Evolutionary conservation across 129 eudicot genomes (phyloP).

Genomic region (Artemisia tridentata): DNA sequence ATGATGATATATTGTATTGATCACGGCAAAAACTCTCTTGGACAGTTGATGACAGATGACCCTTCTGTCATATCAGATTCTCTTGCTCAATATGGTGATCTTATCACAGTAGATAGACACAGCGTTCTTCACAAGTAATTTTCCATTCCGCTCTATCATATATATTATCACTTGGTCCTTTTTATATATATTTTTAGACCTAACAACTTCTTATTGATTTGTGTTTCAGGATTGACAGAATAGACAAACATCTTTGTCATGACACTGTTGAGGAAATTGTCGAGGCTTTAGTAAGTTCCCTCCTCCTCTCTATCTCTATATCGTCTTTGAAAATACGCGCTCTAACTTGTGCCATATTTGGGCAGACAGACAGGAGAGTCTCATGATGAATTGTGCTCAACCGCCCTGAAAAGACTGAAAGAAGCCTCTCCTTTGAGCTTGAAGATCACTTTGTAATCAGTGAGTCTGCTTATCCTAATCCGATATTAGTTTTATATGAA

Average conservation of each 20-base stretch:
- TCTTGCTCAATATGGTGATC: conserved; percentile 83
- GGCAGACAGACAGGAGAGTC: conserved; percentile 40
- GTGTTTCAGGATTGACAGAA: conserved; percentile 65
- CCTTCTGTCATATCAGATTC: conserved; percentile 71
- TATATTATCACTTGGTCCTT: not conserved
- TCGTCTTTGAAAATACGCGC: not conserved
- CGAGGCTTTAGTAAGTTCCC: conserved; percentile 69
- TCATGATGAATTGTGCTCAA: conserved; percentile 44
- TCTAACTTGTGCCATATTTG: conserved; percentile 8
- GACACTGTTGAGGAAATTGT: conserved; percentile 89
- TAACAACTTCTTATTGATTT: not conserved
- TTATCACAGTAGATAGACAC: conserved; percentile 53
- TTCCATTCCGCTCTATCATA: not conserved
- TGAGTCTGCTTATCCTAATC: conserved; percentile 22
- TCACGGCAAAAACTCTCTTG: conserved; percentile 65
- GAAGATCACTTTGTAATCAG: conserved; percentile 80
- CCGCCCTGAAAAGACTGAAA: conserved; percentile 55
- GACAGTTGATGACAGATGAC: conserved; percentile 77
- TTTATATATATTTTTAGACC: not conserved
- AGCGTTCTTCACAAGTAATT: conserved; percentile 73
- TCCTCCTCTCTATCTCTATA: conserved; percentile 3
- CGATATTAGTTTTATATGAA: too few species aligned
- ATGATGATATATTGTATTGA: conserved; percentile 13
- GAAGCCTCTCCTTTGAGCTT: conserved; percentile 93
- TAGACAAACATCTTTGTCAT: conserved; percentile 69